A percentile compares a stretch with the other conserved stretches of the same genome.
Conservation (phyloP, 2,329 filamentous ascomycete species). For the Setomelanomma holmii region DNA sequence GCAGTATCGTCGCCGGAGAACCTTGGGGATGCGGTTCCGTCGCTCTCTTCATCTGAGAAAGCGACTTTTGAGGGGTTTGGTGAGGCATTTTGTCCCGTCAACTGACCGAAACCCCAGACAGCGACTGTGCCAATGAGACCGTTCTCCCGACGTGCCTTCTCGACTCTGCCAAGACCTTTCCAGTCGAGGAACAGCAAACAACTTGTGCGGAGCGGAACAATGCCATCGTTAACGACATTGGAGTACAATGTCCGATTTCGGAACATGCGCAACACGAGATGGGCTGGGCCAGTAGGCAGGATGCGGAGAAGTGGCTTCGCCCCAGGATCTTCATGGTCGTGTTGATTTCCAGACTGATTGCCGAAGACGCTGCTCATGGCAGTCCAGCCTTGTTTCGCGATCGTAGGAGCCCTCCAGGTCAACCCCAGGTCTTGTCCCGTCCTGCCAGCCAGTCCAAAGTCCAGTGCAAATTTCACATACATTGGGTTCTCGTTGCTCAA, state of each 20-base stretch:
- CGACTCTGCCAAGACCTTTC: constrained; percentile 90
- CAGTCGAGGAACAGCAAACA: constrained; percentile 97
- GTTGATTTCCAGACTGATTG: constrained; percentile 63
- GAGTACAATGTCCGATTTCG: constrained; percentile 92
- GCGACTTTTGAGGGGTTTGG: constrained; percentile 61
- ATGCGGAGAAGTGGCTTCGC: constrained; percentile 90
- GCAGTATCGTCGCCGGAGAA: constrained; percentile 52
- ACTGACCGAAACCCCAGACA: constrained; percentile 91
- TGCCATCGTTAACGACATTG: constrained; percentile 97
- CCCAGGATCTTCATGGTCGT: constrained; percentile 70
- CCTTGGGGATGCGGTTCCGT: constrained; percentile 36
- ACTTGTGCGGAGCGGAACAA: constrained; percentile 92
- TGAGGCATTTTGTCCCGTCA: constrained; percentile 72
- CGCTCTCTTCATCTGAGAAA: constrained; percentile 38
- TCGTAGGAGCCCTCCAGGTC: constrained; percentile 89
- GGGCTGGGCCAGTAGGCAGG: constrained; percentile 87
- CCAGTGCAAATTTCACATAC: constrained; percentile 95
- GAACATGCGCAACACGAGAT: constrained; percentile 85
- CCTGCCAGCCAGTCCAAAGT: constrained; percentile 94
- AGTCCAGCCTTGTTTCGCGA: constrained; percentile 86
- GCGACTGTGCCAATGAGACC: constrained; percentile 92
- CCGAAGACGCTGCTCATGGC: constrained; percentile 84
- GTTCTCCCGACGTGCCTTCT: constrained; percentile 91
- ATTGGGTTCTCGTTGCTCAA: constrained; percentile 97
- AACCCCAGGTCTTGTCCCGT: constrained; percentile 94